Evolutionary conservation across 2,329 filamentous ascomycete species (phyloP).

Genomic region (Daldinia sp.): DNA sequence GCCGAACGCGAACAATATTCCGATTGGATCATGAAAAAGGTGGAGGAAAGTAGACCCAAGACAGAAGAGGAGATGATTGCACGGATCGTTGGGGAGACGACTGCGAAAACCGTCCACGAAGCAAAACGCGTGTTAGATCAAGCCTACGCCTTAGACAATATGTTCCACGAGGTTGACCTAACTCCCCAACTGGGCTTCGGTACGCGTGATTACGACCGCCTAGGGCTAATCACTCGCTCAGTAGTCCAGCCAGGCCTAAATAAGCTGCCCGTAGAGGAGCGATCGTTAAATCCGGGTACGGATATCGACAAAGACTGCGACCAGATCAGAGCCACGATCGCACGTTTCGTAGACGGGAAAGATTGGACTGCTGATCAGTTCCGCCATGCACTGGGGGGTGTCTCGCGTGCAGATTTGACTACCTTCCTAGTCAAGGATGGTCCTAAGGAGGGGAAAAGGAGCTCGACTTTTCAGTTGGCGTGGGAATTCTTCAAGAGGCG

Average conservation of each 20-base stretch:
- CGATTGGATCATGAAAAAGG: neutral
- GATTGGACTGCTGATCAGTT: neutral
- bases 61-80: neutral
- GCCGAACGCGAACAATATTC: neutral
- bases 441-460: neutral
- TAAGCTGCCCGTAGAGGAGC: neutral
- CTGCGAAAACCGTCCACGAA: neutral
- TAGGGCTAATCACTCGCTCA: neutral
- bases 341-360: neutral
- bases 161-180: neutral
- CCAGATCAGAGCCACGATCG: neutral
- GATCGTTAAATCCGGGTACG: neutral
- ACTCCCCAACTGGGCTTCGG: neutral
- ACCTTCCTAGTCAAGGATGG: neutral
- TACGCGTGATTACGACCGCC: neutral
- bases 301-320: neutral
- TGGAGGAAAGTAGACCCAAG: neutral
- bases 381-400: neutral
- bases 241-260: neutral
- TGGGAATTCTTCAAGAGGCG: neutral
- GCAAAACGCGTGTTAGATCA: neutral
- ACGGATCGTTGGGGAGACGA: neutral
- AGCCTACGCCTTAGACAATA: neutral
- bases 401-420: neutral
- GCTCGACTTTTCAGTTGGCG: neutral